Conservation (phyloP, 2,329 filamentous ascomycete genomes). For the Lasiodiplodia hormozganensis region DNA sequence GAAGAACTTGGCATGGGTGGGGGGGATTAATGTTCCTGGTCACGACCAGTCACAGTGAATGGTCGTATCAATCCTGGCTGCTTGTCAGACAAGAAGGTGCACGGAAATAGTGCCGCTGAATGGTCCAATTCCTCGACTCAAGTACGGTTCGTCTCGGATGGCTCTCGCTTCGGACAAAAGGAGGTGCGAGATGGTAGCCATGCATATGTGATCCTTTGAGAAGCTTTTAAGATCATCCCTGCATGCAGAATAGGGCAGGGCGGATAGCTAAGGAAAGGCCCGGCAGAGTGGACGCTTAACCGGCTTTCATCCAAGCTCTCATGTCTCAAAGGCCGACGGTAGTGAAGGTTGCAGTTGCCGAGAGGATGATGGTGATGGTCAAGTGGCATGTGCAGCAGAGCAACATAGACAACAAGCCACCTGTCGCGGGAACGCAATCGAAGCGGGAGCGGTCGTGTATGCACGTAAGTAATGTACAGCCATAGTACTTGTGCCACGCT, state of each 20-base stretch:
- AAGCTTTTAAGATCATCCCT: background rate
- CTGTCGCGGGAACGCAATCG: background rate
- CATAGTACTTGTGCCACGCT: background rate
- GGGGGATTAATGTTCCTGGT: background rate
- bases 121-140: background rate
- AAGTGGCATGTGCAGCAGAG: slow-evolving; percentile 7
- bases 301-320: background rate
- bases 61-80: background rate
- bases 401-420: background rate
- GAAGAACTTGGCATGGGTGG: too few species aligned
- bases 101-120: background rate
- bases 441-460: background rate
- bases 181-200: background rate
- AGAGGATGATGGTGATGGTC: background rate
- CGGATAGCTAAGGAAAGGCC: background rate
- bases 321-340: background rate
- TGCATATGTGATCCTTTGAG: background rate
- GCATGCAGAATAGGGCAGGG: background rate
- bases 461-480: slow-evolving; percentile 4
- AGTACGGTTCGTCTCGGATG: background rate
- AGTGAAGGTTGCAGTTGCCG: background rate
- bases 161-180: background rate
- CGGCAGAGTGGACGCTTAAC: background rate
- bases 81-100: background rate
- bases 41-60: background rate